Percentiles rank a stretch among this genome's conserved stretches.
Evolutionary conservation across 176 grass and related monocot species (phyloP).

Genomic region (Juncus inflexus): DNA sequence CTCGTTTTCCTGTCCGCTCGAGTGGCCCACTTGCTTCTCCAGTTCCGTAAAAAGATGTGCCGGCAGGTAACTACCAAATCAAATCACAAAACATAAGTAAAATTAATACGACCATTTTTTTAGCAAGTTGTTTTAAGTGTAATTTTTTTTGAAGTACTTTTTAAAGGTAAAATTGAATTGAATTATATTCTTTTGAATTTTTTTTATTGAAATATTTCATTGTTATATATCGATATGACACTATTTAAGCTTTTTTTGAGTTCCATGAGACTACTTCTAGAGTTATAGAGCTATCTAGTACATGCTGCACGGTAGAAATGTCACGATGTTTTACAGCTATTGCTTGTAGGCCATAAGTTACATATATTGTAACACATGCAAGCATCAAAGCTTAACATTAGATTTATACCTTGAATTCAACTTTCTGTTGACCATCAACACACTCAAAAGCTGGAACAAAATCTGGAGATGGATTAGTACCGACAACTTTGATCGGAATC

Average conservation of each 20-base stretch:
- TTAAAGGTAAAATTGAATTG: too few relatives aligned
- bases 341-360: not conserved
- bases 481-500: slow-evolving; percentile 21
- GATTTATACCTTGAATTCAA: slow-evolving; percentile 47
- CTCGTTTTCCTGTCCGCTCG: slow-evolving; percentile 71
- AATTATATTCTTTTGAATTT: too few relatives aligned
- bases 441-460: slow-evolving; percentile 36
- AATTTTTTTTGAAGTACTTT: too few relatives aligned
- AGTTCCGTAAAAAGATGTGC: slow-evolving; percentile 69
- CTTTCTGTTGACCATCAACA: slow-evolving; percentile 33
- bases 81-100: not conserved
- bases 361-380: not conserved
- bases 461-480: not conserved
- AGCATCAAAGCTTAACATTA: not conserved
- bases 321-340: too few relatives aligned
- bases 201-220: too few relatives aligned
- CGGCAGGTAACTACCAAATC: slow-evolving; percentile 53
- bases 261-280: too few relatives aligned
- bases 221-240: too few relatives aligned
- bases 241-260: too few relatives aligned
- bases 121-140: too few relatives aligned
- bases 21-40: slow-evolving; percentile 78
- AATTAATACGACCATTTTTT: not conserved
- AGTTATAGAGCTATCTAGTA: too few relatives aligned
- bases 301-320: too few relatives aligned